phyloP scores from a whole-genome alignment of 495 filamentous ascomycete species.

The Penicillium fimorum region DNA sequence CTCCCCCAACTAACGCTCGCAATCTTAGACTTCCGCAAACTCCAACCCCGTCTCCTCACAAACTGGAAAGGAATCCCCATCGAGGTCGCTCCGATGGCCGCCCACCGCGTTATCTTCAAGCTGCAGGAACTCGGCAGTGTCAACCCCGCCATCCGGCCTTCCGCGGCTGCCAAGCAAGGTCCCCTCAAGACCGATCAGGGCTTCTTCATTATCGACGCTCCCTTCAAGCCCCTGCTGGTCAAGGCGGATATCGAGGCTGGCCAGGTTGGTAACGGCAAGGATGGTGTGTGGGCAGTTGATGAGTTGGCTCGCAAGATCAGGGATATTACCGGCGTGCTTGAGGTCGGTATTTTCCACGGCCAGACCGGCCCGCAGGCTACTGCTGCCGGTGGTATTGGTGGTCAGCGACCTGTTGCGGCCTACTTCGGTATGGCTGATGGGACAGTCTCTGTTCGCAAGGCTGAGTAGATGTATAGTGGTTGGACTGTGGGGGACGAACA shows the following conservation, averaged over 20 bases:
- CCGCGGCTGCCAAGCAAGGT: conserved; percentile 67
- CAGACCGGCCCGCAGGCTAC: conserved; percentile 67
- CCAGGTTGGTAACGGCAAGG: conserved; percentile 48
- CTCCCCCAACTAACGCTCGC: neutral
- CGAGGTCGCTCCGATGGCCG: conserved; percentile 84
- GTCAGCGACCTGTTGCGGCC: conserved; percentile 86
- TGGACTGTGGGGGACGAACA: conserved; percentile 3
- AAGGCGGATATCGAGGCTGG: conserved; percentile 53
- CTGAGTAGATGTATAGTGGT: conserved; percentile 18
- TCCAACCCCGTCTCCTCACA: conserved; percentile 71
- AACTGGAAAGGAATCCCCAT: conserved; percentile 85
- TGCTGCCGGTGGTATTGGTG: conserved; percentile 59
- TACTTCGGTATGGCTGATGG: conserved; percentile 94
- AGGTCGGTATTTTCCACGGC: conserved; percentile 88
- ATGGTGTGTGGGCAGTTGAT: conserved; percentile 75
- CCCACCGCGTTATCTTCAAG: conserved; percentile 63
- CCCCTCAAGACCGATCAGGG: conserved; percentile 90
- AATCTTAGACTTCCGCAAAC: conserved; percentile 75
- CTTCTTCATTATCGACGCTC: conserved; percentile 91
- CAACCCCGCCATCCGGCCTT: conserved; percentile 65
- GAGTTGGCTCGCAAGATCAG: conserved; percentile 70
- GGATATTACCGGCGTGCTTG: conserved; percentile 79
- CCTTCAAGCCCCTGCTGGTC: conserved; percentile 70
- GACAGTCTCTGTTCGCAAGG: conserved; percentile 53
- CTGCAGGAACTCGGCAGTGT: conserved; percentile 68